These are phyloP conservation scores for Tardiomyces blankii DNA, from an alignment of 1,139 yeast species.

Conservation along the genomic window DNA sequence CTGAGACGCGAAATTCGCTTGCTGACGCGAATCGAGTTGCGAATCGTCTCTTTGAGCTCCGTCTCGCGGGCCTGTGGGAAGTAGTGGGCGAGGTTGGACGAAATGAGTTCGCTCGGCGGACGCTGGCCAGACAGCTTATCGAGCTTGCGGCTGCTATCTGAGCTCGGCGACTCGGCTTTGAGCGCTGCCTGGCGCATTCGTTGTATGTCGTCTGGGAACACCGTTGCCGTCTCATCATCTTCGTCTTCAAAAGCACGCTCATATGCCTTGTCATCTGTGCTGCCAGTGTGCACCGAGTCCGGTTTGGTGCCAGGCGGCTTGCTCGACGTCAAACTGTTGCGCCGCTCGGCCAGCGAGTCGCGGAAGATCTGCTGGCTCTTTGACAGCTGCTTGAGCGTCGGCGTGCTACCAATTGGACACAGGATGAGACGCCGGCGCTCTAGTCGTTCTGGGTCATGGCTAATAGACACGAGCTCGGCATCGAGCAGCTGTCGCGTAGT, in stretches of 20 bases:
- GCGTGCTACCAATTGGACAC: constrained; percentile 52
- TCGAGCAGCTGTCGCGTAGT: constrained; percentile 38
- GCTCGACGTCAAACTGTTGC: neutral
- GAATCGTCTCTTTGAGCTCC: constrained; percentile 66
- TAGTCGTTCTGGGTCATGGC: constrained; percentile 60
- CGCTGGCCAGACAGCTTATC: constrained; percentile 50
- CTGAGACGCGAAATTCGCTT: constrained; percentile 32
- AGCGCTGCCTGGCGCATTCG: neutral
- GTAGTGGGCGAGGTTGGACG: constrained; percentile 80
- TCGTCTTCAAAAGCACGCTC: constrained; percentile 2
- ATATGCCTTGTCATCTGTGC: neutral
- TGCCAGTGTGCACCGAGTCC: neutral
- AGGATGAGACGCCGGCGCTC: constrained; percentile 68
- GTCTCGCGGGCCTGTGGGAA: constrained; percentile 76
- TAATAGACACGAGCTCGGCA: constrained; percentile 70
- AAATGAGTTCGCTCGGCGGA: constrained; percentile 88
- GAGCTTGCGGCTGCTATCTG: neutral
- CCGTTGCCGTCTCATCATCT: constrained; percentile 5
- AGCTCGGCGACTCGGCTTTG: neutral
- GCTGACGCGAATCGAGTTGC: constrained; percentile 74
- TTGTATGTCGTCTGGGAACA: constrained; percentile 6
- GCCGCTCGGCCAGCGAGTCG: constrained; percentile 5
- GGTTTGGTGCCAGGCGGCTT: neutral
- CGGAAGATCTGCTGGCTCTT: constrained; percentile 38
- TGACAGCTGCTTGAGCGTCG: constrained; percentile 57